Percentiles rank a stretch among this genome's conserved stretches.
phyloP scores from a whole-genome alignment of 352 stramenopile species.

The Nothophytophthora sp. region DNA sequence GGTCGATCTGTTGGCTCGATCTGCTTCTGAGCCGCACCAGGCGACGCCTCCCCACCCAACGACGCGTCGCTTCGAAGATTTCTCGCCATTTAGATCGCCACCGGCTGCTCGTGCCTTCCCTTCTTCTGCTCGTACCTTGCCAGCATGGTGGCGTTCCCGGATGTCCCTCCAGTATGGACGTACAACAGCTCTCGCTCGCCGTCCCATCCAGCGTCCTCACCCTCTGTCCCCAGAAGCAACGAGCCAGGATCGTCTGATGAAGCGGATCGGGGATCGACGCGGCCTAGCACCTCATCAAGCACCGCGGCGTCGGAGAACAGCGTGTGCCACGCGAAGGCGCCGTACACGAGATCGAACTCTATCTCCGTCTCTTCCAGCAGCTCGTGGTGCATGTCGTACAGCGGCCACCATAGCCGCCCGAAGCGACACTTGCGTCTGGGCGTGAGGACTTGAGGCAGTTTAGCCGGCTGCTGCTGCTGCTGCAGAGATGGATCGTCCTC shows the following conservation, averaged over 20 bases:
- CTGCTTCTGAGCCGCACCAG: too few species aligned
- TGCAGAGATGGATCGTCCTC: constrained; percentile 21
- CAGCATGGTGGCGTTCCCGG: constrained; percentile 76
- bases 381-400: constrained; percentile 64
- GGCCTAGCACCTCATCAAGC: constrained; percentile 32
- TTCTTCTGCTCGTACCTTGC: constrained; percentile 51
- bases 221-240: too few species aligned
- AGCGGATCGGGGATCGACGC: neutral
- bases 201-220: neutral
- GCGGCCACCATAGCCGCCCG: constrained; percentile 53
- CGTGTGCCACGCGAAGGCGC: constrained; percentile 72
- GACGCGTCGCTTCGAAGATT: constrained; percentile 26
- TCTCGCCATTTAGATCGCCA: neutral
- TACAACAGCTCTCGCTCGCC: constrained; percentile 62
- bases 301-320: constrained; percentile 57
- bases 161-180: constrained; percentile 77
- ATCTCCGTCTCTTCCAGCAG: constrained; percentile 57
- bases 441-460: constrained; percentile 42
- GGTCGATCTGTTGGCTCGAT: too few species aligned
- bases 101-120: neutral
- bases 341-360: constrained; percentile 82
- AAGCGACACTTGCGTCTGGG: constrained; percentile 68
- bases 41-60: constrained; percentile 6
- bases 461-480: neutral
- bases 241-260: neutral